Conservation (phyloP, 768 basidiomycete genomes). For the Cystofilobasidium ferigula region DNA sequence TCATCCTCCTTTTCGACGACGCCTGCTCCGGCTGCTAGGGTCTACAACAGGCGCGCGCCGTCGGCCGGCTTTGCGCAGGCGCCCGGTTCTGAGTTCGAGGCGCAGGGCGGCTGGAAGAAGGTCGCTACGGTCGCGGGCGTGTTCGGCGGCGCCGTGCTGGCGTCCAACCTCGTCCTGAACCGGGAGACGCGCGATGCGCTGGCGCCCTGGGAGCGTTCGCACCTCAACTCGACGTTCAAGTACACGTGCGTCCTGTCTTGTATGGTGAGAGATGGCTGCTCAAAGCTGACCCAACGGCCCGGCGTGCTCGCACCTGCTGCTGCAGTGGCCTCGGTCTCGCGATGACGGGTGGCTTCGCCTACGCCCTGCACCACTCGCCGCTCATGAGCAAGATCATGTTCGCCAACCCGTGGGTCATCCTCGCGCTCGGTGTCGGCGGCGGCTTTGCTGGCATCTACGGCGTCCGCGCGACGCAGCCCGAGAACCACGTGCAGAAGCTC, state of each 20-base stretch:
- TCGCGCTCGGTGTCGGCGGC: constrained; percentile 60
- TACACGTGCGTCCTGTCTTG: constrained; percentile 49
- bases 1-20: neutral
- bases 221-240: constrained; percentile 66
- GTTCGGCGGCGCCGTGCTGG: neutral
- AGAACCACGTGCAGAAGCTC: constrained; percentile 11
- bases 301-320: neutral
- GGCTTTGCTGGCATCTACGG: constrained; percentile 59
- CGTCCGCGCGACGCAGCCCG: neutral
- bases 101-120: constrained; percentile 21
- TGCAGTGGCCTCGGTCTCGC: constrained; percentile 46
- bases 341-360: constrained; percentile 66
- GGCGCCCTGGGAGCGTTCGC: constrained; percentile 51
- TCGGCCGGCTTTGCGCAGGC: neutral
- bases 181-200: constrained; percentile 65
- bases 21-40: neutral
- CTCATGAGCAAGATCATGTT: constrained; percentile 63
- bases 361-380: constrained; percentile 37
- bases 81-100: constrained; percentile 2
- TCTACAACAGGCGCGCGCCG: neutral
- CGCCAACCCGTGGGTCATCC: constrained; percentile 74
- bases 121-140: neutral
- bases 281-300: neutral
- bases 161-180: constrained; percentile 47
- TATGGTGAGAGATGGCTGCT: too few species aligned